These are phyloP conservation scores for Patellifolia procumbens DNA, from an alignment of 179 eudicot species.

Conservation along the genomic window DNA sequence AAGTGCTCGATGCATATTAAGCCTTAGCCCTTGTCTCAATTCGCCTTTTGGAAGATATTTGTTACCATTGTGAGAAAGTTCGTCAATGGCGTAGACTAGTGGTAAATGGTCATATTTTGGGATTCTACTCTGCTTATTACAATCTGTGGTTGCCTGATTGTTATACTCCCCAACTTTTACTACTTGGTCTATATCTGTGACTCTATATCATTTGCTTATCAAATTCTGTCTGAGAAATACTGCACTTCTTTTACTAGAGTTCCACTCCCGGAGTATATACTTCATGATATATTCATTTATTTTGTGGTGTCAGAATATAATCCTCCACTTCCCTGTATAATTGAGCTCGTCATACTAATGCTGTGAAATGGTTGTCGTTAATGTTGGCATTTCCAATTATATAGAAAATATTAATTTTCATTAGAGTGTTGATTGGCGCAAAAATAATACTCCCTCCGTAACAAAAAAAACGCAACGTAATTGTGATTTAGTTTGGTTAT, in stretches of 20 bases:
- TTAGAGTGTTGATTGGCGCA: background rate
- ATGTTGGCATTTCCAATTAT: background rate
- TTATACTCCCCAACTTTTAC: background rate
- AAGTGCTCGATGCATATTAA: background rate
- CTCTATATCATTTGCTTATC: background rate
- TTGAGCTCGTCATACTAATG: too few species aligned
- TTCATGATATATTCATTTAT: background rate
- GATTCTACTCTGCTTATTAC: background rate
- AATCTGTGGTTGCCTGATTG: background rate
- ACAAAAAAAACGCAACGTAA: too few species aligned
- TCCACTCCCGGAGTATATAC: background rate
- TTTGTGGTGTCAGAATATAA: background rate
- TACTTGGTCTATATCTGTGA: background rate
- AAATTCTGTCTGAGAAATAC: background rate
- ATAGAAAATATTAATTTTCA: background rate
- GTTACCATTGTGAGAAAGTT: background rate
- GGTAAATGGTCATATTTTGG: too few species aligned
- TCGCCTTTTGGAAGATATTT: background rate
- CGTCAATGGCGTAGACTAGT: background rate
- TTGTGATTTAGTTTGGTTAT: background rate
- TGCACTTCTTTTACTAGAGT: background rate
- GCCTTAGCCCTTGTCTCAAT: background rate
- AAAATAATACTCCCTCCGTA: background rate
- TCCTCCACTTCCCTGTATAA: background rate
- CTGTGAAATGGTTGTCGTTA: background rate